Base-by-base conservation (phyloP, 2,329 filamentous ascomycete species). In the Diaporthe nobilis region DNA sequence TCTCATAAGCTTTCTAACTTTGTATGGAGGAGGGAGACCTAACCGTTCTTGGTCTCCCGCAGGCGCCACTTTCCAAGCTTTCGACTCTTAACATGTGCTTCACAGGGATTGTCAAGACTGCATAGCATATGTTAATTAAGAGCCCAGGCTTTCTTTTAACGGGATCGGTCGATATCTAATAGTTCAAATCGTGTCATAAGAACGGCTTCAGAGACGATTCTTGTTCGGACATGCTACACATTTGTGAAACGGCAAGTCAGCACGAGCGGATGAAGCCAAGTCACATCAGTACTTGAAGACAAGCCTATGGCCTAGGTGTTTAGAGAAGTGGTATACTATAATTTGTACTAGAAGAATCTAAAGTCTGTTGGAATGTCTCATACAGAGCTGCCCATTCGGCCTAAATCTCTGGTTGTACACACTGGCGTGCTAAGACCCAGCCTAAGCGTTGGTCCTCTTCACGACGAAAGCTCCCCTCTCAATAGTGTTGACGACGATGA, bases 401-500 rank as follows among this genome's bases (percentile, higher is more conserved):
- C 71, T 15, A 12, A 31, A 9, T 53, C 47, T 13, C 10, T 53
- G 20, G 25, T 39, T 20, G 17, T 57, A 49, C 39, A 42, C 8
- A 34, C 20, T 25, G 17, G 15, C 25, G n/a, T 28, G 47, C 39
- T 8, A 34, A 28, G 1, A n/a, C 13, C 31, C 8, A 47, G 25
- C 17, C 31, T 63, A 75, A 31, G 71, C 47, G 31, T 72, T 72
- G 22, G 67, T 72, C 67, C 77, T 77, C 80, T 84, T 85, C 44
- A 85, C 82, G 9, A 84, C 82, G 77, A 83, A 86, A 0, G 81
- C 81, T 10, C 85, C 85, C 10, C 85, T 80, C 75, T 89, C 87
- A 76, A 89, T 88, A 3, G 86, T 88, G 79, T 89, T 89, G 70
- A 88, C 81, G 20, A 88, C 82, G 57, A 88, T 81, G 60, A 77